A percentile compares a stretch with the other conserved stretches of the same genome.
These are phyloP conservation scores for Kluyveromyces siamensis DNA, from an alignment of 805 yeast species.

Conservation along the genomic window DNA sequence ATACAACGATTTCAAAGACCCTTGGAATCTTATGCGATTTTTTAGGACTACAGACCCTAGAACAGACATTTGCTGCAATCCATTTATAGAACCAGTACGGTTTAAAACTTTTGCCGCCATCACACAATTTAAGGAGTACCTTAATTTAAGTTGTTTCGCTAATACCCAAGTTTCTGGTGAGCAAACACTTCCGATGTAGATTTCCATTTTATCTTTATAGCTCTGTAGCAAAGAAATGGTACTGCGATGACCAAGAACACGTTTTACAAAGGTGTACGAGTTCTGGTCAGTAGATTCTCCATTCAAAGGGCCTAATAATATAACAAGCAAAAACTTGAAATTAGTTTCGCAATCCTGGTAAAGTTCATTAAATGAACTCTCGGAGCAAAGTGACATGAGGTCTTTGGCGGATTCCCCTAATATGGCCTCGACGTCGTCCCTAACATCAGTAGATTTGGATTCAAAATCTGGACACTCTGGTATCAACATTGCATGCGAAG, in stretches of 20 bases:
- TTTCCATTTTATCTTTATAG: conserved; percentile 35
- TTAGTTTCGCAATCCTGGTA: conserved; percentile 31
- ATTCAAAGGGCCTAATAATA: conserved; percentile 40
- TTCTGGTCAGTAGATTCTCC: conserved; percentile 23
- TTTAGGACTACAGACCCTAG: conserved; percentile 24
- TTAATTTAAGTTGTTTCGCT: conserved; percentile 44
- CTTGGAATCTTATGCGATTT: conserved; percentile 27
- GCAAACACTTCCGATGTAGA: conserved; percentile 57
- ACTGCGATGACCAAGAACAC: conserved; percentile 36
- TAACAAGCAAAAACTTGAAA: conserved; percentile 44
- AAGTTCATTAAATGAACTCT: conserved; percentile 35
- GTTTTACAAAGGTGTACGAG: conserved; percentile 35
- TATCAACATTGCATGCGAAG: conserved; percentile 8
- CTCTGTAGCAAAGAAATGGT: conserved; percentile 32
- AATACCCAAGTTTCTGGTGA: conserved; percentile 61
- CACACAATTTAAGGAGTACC: conserved; percentile 46
- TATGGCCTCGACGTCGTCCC: conserved; percentile 18
- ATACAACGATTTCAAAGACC: conserved; percentile 33
- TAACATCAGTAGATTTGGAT: conserved; percentile 5
- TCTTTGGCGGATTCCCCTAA: conserved; percentile 3
- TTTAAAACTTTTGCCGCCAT: conserved; percentile 49
- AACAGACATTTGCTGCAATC: conserved; percentile 28
- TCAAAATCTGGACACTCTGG: conserved; percentile 13
- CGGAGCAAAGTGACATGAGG: conserved; percentile 1
- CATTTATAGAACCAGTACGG: conserved; percentile 27